Evolutionary conservation across 164 flowering plant genomes (phyloP), one percentile per base, ranked within the genome.

Genomic region (Kingdonia uniflora): DNA sequence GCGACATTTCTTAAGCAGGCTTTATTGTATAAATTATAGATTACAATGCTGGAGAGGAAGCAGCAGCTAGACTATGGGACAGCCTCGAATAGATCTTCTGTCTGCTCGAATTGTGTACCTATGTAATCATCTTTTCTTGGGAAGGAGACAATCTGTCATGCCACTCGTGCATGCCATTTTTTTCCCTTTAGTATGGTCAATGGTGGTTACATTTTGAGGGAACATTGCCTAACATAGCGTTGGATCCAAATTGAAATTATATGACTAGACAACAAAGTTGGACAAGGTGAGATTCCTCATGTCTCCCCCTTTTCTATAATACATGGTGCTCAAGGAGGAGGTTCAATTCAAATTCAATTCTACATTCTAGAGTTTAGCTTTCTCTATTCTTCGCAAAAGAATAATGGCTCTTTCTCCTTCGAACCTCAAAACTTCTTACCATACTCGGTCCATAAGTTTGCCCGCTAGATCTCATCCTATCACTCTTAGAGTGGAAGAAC

Each of bases 381-480:
- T 29, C 23, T 24, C 11, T 6, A 19, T 29, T 29, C 35, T 29
- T 29, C 35, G 35, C 8, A 29, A 22, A 21, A 25, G 23, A 47
- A 47, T 4, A 20, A 47, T 47, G 51, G 29, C 29, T 51, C 11
- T 35, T 5, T 52, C 55, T 7, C 19, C 22, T 39, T 16, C 20
- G 2, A 51, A 2, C 39, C 6, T 19, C 2, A 59, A 46, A 51
- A 33, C 29, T 29, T 16, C 51, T 46, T 21, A n/a, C n/a, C 58
- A 60, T 52, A 52, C 39, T 38, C 49, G 65, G 23, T 68, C 71
- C 10, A 45, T 52, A 20, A 68, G 65, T 26, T 41, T 64, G 35
- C 68, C 68, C 13, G 42, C 68, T 1, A 44, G n/a, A 43, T 58
- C 60, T 13, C 59, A 67, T 59, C 67, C 67, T 19, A 25, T 50